Conservation (phyloP, 805 yeast species). For the Cyberlindnera americana region DNA sequence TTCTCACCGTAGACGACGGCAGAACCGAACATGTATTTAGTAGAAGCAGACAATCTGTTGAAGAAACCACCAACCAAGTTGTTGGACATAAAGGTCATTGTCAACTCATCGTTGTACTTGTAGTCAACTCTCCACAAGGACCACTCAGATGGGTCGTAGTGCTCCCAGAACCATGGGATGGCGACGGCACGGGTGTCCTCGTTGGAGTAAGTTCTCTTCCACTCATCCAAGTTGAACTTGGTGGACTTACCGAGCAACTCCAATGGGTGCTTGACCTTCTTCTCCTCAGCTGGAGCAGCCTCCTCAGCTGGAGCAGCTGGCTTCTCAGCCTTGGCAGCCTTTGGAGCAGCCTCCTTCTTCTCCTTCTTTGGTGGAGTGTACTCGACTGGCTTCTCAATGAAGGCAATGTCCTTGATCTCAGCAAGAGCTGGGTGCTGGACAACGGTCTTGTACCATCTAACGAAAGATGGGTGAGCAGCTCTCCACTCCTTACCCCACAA, state of each 20-base stretch:
- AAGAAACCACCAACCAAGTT: conserved; percentile 97
- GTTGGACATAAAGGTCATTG: conserved; percentile 96
- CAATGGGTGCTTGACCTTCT: conserved; percentile 90
- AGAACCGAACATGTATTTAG: conserved; percentile 91
- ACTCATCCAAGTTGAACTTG: conserved; percentile 72
- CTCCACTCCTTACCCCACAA: conserved; percentile 67
- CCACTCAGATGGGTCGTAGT: conserved; percentile 89
- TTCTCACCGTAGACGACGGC: conserved; percentile 96
- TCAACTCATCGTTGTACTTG: conserved; percentile 97
- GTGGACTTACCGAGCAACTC: conserved; percentile 73
- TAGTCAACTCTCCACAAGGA: conserved; percentile 92
- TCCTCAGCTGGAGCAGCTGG: conserved; percentile 37
- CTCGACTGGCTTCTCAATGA: conserved; percentile 64
- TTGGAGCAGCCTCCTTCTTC: conserved; percentile 35
- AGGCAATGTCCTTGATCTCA: conserved; percentile 48
- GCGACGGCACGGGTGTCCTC: conserved; percentile 94
- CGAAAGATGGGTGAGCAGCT: conserved; percentile 53
- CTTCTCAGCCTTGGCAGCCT: conserved; percentile 26
- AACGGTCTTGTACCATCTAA: conserved; percentile 70
- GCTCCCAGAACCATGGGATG: conserved; percentile 98
- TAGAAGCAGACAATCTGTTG: conserved; percentile 88
- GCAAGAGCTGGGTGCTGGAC: conserved; percentile 43
- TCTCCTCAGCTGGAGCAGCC: conserved; percentile 38
- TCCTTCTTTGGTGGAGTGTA: conserved; percentile 72
- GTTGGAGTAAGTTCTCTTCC: conserved; percentile 96